Evolutionary conservation across 306 rosid species (phyloP), one percentile per base, ranked within the genome.

Genomic region (Vicia villosa): DNA sequence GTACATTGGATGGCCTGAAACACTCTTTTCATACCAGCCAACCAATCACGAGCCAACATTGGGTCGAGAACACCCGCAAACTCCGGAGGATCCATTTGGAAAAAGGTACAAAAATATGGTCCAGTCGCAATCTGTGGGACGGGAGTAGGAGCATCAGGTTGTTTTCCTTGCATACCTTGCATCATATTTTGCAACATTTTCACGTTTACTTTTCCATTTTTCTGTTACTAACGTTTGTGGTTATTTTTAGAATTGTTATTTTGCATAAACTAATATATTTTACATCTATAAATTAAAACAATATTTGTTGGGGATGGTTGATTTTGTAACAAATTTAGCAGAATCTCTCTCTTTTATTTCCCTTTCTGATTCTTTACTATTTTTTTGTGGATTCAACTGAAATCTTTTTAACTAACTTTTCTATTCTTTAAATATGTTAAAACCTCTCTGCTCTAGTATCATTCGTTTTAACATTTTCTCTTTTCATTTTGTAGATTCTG

Each of bases 401-500:
- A 32, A 32, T 34, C 69, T 10, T 70, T 68, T 43, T 43, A 34
- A 38, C n/a, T 37, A 26, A 34, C 10, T 68, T 58, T 42, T 60
- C 37, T 38, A 26, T 54, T n/a, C 21, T 67, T 72, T 79, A 66
- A 19, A 55, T 57, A 60, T 30, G 43, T 51, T 41, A 45, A 46
- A 28, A 54, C 63, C 5, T 47, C 3, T 68, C 10, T 68, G 26
- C 45, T 63, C 22, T 22, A 50, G 56, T 64, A 63, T 28, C 69
- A 69, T 66, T 66, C 20, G 17, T 59, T 19, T 65, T 66, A 71
- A 16, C 55, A 10, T 63, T 14, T 41, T 76, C 16, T 68, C 49
- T 73, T 43, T 10, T 51, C 34, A 49, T 66, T 66, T 74, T 69
- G 38, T 38, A 80, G 76, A 58, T 68, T 63, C 43, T 73, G 50